Base-by-base conservation (phyloP, 371 early-diverging fungal species). In the Dichotomocladium elegans region DNA sequence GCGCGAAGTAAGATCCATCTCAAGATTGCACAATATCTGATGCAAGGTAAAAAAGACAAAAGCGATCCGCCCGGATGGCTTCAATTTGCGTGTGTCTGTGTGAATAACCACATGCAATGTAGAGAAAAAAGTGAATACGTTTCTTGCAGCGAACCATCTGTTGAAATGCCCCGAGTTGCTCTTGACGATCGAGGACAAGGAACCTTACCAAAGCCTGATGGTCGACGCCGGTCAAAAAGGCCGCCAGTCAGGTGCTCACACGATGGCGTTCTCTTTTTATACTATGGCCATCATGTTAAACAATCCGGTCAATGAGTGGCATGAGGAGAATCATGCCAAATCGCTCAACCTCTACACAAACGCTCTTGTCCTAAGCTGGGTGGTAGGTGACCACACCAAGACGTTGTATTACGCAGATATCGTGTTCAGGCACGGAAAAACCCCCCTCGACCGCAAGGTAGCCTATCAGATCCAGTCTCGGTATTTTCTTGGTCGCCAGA, bases 231-330 rank as follows among this genome's bases (percentile, higher is more conserved):
- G 70, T 5, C 63, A 66, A 19, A 57, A 62, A 24, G 67, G 68
- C 1, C 57, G 66, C 30, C 52, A 53, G 8, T 71, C 76, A 0
- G 76, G 76, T 24, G 76, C 76, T 0, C 76, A 75, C 42, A 55
- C 45, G 14, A 72, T 72, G 68, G 70, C 72, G 1, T 61, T 61
- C 33, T 3, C 28, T 1, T 70, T 72, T 22, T 65, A 67, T 44
- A 63, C 53, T 30, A 63, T 60, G 1, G 70, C 76, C 7, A 62
- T 75, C 28, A 29, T 34, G 2, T 34, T 75, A 3, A n/a, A 63
- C 11, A 47, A 59, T 25, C 15, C 31, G 0, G 7, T 10, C 3
- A 27, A 34, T 8, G 48, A 55, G 10, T 73, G 74, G 74, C 17
- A 61, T 11, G 31, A 35, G 21, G 34, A 41, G 14, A 12, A 41